A percentile compares a stretch with the other conserved stretches of the same genome.
phyloP scores from a whole-genome alignment of 2,329 filamentous ascomycete genomes.

The Hypoxylon sp. region DNA sequence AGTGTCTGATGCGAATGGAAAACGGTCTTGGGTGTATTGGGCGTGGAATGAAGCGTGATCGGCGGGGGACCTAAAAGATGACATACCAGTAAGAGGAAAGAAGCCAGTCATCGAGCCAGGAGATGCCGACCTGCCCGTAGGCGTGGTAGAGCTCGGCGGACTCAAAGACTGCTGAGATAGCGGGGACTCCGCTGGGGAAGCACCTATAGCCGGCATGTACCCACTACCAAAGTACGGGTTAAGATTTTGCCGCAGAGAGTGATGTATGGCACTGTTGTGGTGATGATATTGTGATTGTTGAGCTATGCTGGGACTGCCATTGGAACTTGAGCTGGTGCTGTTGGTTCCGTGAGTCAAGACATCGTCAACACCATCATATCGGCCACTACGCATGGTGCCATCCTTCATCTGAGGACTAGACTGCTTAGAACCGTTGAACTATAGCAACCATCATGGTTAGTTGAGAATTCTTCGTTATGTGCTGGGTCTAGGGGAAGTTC shows the following conservation, averaged over 20 bases:
- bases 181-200: constrained; percentile 49
- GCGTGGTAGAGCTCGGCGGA: constrained; percentile 47
- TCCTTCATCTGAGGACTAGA: constrained; percentile 60
- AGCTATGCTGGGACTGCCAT: constrained; percentile 50
- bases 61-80: constrained; percentile 30
- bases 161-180: constrained; percentile 44
- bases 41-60: constrained; percentile 42
- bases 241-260: constrained; percentile 51
- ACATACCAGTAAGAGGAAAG: constrained; percentile 55
- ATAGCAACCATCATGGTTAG: constrained; percentile 42
- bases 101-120: constrained; percentile 57
- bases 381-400: constrained; percentile 54
- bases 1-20: constrained; percentile 59
- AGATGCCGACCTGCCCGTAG: constrained; percentile 52
- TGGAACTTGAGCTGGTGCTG: constrained; percentile 50
- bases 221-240: constrained; percentile 50
- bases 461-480: no score
- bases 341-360: constrained; percentile 45
- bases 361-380: constrained; percentile 55
- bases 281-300: constrained; percentile 46
- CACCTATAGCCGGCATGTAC: constrained; percentile 44
- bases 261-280: constrained; percentile 50
- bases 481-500: no score
- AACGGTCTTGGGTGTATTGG: constrained; percentile 56
- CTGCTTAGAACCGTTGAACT: constrained; percentile 70